These are phyloP conservation scores for Collybiopsis luxurians DNA, from an alignment of 768 basidiomycete species.

Conservation along the genomic window DNA sequence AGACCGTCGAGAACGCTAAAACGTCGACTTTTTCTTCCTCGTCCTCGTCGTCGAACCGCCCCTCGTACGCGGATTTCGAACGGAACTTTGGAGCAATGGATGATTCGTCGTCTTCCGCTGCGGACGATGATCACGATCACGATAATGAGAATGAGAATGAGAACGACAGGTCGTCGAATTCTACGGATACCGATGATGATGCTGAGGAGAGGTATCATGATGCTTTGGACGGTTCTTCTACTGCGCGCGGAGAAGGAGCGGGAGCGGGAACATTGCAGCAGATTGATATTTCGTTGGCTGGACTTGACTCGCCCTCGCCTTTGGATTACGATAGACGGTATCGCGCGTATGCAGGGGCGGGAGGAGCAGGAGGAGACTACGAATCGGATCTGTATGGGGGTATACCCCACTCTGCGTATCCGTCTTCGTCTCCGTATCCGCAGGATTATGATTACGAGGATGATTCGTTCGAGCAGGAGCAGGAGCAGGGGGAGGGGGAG, in stretches of 20 bases:
- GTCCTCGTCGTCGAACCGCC: constrained; percentile 20
- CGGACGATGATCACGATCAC: background rate
- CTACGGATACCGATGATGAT: constrained; percentile 1
- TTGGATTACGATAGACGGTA: constrained; percentile 23
- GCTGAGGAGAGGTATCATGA: constrained; percentile 6
- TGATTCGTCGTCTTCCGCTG: background rate
- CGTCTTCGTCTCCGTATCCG: background rate
- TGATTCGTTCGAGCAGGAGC: constrained; percentile 18
- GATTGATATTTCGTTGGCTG: background rate
- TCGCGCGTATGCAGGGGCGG: constrained; percentile 21
- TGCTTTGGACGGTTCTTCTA: background rate
- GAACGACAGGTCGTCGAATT: background rate
- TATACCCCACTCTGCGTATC: constrained; percentile 2
- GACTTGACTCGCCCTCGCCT: constrained; percentile 3
- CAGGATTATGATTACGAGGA: constrained; percentile 19
- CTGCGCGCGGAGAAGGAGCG: background rate
- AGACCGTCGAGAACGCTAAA: background rate
- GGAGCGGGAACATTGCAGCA: background rate
- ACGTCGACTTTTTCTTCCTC: background rate
- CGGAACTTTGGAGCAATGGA: constrained; percentile 39
- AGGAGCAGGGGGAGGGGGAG: constrained; percentile 32
- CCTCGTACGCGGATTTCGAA: constrained; percentile 42
- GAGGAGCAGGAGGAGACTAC: constrained; percentile 24
- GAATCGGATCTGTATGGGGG: constrained; percentile 18
- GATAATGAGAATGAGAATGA: no score